These are phyloP conservation scores for Eutreptiella sp. DNA, from an alignment of 208 protist genomes.

Conservation along the genomic window DNA sequence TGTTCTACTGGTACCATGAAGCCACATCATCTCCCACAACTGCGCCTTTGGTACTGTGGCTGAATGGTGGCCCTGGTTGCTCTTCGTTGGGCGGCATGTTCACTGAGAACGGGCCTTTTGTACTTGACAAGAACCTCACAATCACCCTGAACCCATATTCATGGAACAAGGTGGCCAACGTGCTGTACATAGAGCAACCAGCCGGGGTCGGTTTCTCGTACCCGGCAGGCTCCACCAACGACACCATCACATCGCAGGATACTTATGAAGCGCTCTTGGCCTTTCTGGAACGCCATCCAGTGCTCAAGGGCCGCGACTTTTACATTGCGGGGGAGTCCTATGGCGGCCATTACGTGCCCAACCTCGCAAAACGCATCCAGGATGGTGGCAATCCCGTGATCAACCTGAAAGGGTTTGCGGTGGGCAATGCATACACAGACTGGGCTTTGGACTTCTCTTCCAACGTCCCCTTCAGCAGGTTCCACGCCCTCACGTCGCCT, in stretches of 20 bases:
- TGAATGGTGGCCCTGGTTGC: slow-evolving; percentile 43
- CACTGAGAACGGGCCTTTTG: slow-evolving; percentile 41
- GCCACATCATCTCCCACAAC: neutral
- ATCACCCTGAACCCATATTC: slow-evolving; percentile 26
- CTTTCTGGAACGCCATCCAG: slow-evolving; percentile 52
- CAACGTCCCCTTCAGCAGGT: too few species aligned
- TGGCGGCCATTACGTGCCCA: slow-evolving; percentile 63
- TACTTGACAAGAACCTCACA: slow-evolving; percentile 8
- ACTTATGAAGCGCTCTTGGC: slow-evolving; percentile 69
- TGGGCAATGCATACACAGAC: slow-evolving; percentile 79
- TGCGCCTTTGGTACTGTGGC: slow-evolving; percentile 36
- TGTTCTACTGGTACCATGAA: neutral
- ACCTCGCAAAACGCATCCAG: slow-evolving; percentile 42
- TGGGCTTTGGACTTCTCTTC: too few species aligned
- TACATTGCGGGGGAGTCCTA: slow-evolving; percentile 74
- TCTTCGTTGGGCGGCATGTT: slow-evolving; percentile 36
- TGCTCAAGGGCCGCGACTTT: slow-evolving; percentile 49
- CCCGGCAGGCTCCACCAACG: neutral
- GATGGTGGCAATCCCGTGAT: slow-evolving; percentile 39
- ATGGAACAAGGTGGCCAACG: slow-evolving; percentile 41
- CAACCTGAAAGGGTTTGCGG: slow-evolving; percentile 57
- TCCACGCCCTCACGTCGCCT: too few species aligned
- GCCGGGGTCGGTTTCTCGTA: slow-evolving; percentile 43
- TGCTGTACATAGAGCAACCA: slow-evolving; percentile 42
- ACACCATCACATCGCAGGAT: slow-evolving; percentile 57